Evolutionary conservation across 1,139 yeast genomes (phyloP).

Genomic region (Nakaseomyces delphensis): DNA sequence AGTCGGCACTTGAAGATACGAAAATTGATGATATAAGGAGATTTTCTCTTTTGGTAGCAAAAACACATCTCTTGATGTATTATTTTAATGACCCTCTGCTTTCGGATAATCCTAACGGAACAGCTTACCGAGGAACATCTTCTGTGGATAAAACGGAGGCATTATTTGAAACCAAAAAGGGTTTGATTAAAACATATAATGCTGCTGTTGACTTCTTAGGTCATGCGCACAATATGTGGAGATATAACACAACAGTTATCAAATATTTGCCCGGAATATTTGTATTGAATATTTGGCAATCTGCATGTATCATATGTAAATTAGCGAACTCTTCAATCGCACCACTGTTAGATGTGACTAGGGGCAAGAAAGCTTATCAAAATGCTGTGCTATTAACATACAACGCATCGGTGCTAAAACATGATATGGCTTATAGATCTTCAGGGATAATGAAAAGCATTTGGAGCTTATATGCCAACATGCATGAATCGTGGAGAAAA

Average conservation of each 20-base stretch:
- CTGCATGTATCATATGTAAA: slow-evolving; percentile 75
- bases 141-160: slow-evolving; percentile 15
- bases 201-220: slow-evolving; percentile 64
- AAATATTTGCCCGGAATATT: slow-evolving; percentile 78
- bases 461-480: slow-evolving; percentile 68
- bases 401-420: slow-evolving; percentile 76
- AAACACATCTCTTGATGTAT: slow-evolving; percentile 73
- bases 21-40: slow-evolving; percentile 56
- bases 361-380: slow-evolving; percentile 66
- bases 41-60: slow-evolving; percentile 59
- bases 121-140: slow-evolving; percentile 9
- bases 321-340: slow-evolving; percentile 67
- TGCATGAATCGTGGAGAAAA: slow-evolving; percentile 33
- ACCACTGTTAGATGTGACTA: slow-evolving; percentile 53
- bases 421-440: slow-evolving; percentile 87
- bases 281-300: slow-evolving; percentile 80
- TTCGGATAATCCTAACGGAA: slow-evolving; percentile 10
- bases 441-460: slow-evolving; percentile 89
- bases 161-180: slow-evolving; percentile 52
- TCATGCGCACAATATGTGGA: slow-evolving; percentile 57
- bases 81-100: slow-evolving; percentile 40
- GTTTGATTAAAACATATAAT: slow-evolving; percentile 68
- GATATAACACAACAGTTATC: slow-evolving; percentile 53
- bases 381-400: slow-evolving; percentile 62
- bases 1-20: slow-evolving; percentile 38